Percentiles rank a stretch among this genome's conserved stretches.
These are phyloP conservation scores for Yarrowia osloensis DNA, from an alignment of 805 yeast genomes.

Conservation along the genomic window DNA sequence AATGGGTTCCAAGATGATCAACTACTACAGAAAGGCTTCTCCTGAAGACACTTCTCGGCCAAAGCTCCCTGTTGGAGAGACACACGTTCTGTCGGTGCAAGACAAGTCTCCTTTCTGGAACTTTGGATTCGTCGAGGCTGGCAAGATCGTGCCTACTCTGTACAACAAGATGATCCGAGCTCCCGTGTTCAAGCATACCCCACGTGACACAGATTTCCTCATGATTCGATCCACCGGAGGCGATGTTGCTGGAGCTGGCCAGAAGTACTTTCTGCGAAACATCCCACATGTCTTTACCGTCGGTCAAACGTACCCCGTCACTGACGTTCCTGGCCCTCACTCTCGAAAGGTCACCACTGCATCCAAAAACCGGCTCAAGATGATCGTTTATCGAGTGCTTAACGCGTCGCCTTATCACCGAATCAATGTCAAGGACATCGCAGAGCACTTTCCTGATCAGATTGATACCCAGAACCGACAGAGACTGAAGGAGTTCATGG, in stretches of 20 bases:
- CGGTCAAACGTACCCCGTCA: slow-evolving; percentile 91
- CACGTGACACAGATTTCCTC: slow-evolving; percentile 75
- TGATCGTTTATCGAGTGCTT: slow-evolving; percentile 88
- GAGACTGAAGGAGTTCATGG: slow-evolving; percentile 95
- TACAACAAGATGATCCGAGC: slow-evolving; percentile 92
- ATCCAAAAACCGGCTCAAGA: slow-evolving; percentile 83
- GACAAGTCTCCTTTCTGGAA: slow-evolving; percentile 98
- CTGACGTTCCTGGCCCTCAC: slow-evolving; percentile 96
- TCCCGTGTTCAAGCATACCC: slow-evolving; percentile 87
- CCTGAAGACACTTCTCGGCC: slow-evolving; percentile 86
- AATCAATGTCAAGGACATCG: slow-evolving; percentile 80
- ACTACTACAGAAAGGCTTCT: slow-evolving; percentile 82
- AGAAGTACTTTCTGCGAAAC: slow-evolving; percentile 65
- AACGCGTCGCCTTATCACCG: slow-evolving; percentile 73
- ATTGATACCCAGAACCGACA: slow-evolving; percentile 97
- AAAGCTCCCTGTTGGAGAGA: slow-evolving; percentile 86
- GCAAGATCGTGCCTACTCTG: slow-evolving; percentile 88
- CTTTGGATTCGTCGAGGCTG: slow-evolving; percentile 94
- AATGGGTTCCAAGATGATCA: slow-evolving; percentile 91
- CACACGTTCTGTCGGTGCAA: slow-evolving; percentile 92
- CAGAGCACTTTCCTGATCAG: slow-evolving; percentile 93
- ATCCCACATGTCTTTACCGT: slow-evolving; percentile 78
- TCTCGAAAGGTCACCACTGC: slow-evolving; percentile 94
- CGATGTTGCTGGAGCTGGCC: slow-evolving; percentile 48
- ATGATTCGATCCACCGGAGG: slow-evolving; percentile 81